phyloP scores from a whole-genome alignment of 2,329 filamentous ascomycete genomes.

The Penicillium decumbens region DNA sequence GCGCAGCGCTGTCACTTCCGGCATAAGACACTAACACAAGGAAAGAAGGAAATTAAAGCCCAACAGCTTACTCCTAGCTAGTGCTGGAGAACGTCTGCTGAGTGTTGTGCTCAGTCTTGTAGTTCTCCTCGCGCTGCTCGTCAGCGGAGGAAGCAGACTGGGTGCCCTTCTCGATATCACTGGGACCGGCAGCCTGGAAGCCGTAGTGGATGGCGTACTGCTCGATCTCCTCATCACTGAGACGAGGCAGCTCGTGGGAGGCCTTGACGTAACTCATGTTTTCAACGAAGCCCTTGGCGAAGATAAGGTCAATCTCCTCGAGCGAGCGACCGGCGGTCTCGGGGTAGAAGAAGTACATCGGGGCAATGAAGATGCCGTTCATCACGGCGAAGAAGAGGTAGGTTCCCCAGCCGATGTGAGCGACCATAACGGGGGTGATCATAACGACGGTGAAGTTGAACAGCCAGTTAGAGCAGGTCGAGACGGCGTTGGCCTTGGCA shows the following conservation, averaged over 20 bases:
- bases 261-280: conserved; percentile 40
- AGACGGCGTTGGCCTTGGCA: conserved; percentile 53
- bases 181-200: conserved; percentile 17
- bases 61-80: neutral
- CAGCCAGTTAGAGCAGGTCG: conserved; percentile 53
- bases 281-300: conserved; percentile 43
- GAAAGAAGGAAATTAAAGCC: neutral
- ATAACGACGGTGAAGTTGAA: conserved; percentile 55
- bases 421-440: conserved; percentile 44
- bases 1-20: conserved; percentile 14
- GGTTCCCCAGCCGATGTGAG: conserved; percentile 39
- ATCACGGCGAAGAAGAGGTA: conserved; percentile 44
- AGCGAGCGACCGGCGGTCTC: conserved; percentile 46
- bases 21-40: neutral
- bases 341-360: conserved; percentile 54
- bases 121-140: conserved; percentile 15
- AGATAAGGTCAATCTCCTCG: conserved; percentile 45
- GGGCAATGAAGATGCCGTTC: conserved; percentile 47
- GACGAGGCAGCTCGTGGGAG: conserved; percentile 31
- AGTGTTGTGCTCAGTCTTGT: neutral
- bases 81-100: neutral
- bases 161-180: conserved; percentile 24
- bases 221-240: conserved; percentile 35
- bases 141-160: conserved; percentile 9
- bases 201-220: conserved; percentile 32